These are phyloP conservation scores for Graphiopsis chlorocephala DNA, from an alignment of 2,329 filamentous ascomycete species.

Conservation along the genomic window DNA sequence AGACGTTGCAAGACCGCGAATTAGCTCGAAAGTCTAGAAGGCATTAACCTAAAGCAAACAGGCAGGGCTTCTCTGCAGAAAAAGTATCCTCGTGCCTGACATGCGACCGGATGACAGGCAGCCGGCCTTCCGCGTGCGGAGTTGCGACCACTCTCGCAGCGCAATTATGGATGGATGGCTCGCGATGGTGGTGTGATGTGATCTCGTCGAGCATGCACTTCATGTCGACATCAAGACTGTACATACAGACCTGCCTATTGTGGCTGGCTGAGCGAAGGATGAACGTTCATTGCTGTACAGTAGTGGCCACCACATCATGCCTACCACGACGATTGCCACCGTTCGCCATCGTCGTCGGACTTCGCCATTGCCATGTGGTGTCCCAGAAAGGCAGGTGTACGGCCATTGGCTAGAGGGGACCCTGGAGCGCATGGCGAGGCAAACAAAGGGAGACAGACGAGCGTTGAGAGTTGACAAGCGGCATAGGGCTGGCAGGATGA, in stretches of 20 bases:
- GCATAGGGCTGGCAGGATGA: slow-evolving; percentile 1
- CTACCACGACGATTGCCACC: neutral
- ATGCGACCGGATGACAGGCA: neutral
- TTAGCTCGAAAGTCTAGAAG: neutral
- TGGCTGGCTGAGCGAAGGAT: slow-evolving; percentile 2
- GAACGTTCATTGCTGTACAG: neutral
- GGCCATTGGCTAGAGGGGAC: neutral
- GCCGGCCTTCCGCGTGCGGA: neutral
- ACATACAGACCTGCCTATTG: neutral
- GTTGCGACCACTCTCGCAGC: neutral
- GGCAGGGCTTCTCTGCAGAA: neutral
- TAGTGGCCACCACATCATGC: neutral
- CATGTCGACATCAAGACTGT: neutral
- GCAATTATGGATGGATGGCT: neutral
- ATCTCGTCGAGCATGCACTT: neutral
- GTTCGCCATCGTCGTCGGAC: slow-evolving; percentile 1
- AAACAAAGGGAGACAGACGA: neutral
- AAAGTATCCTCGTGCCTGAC: neutral
- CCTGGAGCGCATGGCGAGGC: neutral
- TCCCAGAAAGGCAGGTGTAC: slow-evolving; percentile 5
- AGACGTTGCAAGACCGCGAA: neutral
- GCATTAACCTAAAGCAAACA: neutral
- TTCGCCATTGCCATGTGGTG: slow-evolving; percentile 2
- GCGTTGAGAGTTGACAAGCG: neutral
- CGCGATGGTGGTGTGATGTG: neutral